A percentile compares a stretch with the other conserved stretches of the same genome.
Conservation (phyloP, 2,329 filamentous ascomycete species). For the Claviceps sp. region DNA sequence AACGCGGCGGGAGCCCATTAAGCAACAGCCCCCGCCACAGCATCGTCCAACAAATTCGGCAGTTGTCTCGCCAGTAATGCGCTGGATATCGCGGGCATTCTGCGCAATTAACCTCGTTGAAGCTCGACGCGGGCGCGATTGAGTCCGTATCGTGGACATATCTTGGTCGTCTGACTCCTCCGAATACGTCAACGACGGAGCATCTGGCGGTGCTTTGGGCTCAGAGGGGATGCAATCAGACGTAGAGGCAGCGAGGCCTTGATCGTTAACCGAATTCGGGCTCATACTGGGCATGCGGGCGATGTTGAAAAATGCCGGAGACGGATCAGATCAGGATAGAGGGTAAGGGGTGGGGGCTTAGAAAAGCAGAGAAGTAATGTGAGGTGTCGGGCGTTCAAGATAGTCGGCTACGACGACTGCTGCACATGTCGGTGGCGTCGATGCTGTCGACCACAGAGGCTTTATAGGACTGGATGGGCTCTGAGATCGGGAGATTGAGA, state of each 20-base stretch:
- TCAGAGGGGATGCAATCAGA: slow-evolving; percentile 31
- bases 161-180: slow-evolving; percentile 48
- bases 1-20: slow-evolving; percentile 32
- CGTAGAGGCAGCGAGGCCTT: slow-evolving; percentile 26
- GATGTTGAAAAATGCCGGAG: not conserved
- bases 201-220: slow-evolving; percentile 33
- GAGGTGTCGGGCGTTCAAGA: not conserved
- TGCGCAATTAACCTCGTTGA: slow-evolving; percentile 56
- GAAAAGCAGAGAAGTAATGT: not conserved
- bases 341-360: too few species aligned
- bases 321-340: not conserved
- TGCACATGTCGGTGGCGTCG: not conserved
- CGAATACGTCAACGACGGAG: slow-evolving; percentile 50
- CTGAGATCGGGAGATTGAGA: not conserved
- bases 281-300: slow-evolving; percentile 15
- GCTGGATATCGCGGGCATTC: slow-evolving; percentile 46
- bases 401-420: not conserved
- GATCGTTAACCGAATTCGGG: slow-evolving; percentile 19
- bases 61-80: slow-evolving; percentile 50
- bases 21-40: slow-evolving; percentile 51
- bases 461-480: not conserved
- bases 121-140: slow-evolving; percentile 44
- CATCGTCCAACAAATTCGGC: slow-evolving; percentile 48
- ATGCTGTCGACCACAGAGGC: not conserved
- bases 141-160: slow-evolving; percentile 29